Evolutionary conservation across 257 asterid genomes (phyloP).

Genomic region (Hygrophila difformis): DNA sequence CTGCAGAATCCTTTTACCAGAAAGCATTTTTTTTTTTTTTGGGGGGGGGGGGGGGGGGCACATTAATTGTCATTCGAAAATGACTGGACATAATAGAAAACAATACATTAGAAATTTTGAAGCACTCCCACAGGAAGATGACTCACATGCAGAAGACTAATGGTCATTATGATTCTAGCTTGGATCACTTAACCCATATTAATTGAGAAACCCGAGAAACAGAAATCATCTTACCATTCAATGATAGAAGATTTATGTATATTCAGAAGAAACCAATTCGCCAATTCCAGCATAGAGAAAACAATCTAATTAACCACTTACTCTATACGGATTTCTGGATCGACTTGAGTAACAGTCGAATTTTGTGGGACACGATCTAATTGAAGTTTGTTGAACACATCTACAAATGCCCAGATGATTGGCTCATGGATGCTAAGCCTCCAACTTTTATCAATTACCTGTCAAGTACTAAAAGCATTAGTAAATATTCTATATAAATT

Average conservation of each 20-base stretch:
- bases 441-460: conserved; percentile 85
- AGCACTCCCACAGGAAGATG: too few species aligned
- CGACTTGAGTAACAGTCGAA: conserved; percentile 83
- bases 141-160: neutral
- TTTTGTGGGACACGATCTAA: conserved; percentile 66
- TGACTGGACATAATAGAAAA: too few species aligned
- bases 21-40: too few species aligned
- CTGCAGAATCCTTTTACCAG: too few species aligned
- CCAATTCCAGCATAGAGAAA: conserved; percentile 3
- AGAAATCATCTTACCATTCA: neutral
- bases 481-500: conserved; percentile 13
- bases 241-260: neutral
- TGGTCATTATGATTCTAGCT: neutral
- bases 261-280: neutral
- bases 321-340: conserved; percentile 96
- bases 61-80: too few species aligned
- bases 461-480: conserved; percentile 17
- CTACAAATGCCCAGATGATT: conserved; percentile 88
- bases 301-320: conserved; percentile 26
- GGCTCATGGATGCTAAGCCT: conserved; percentile 94
- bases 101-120: too few species aligned
- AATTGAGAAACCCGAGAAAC: neutral
- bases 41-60: too few species aligned
- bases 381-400: conserved; percentile 73
- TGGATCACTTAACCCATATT: neutral